These are phyloP conservation scores for Mycena pura DNA, from an alignment of 768 basidiomycete genomes.

Conservation along the genomic window DNA sequence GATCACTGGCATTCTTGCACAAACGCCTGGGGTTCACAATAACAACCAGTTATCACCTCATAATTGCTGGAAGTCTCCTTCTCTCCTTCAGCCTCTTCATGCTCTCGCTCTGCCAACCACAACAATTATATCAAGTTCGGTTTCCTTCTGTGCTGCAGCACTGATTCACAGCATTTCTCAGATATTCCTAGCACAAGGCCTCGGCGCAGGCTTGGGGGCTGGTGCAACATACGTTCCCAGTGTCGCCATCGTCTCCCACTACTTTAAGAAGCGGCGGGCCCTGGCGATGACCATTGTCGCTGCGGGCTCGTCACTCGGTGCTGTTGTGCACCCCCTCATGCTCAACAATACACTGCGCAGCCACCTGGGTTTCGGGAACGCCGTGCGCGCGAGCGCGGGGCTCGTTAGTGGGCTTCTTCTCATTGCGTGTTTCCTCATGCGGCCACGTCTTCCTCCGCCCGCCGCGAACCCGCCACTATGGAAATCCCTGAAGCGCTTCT, in stretches of 20 bases:
- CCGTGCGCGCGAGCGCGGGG: conserved; percentile 50
- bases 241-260: conserved; percentile 51
- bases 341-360: conserved; percentile 46
- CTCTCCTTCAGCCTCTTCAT: too few relatives aligned
- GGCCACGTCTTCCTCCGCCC: conserved; percentile 43
- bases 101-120: too few relatives aligned
- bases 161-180: too few relatives aligned
- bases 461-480: conserved; percentile 15
- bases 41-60: too few relatives aligned
- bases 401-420: conserved; percentile 46
- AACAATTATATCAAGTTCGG: too few relatives aligned
- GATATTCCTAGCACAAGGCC: conserved; percentile 52
- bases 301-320: conserved; percentile 53
- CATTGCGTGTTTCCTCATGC: conserved; percentile 47
- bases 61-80: too few relatives aligned
- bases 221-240: conserved; percentile 53
- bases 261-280: conserved; percentile 46
- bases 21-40: too few relatives aligned
- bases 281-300: conserved; percentile 55
- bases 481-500: conserved; percentile 18
- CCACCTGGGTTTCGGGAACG: conserved; percentile 51
- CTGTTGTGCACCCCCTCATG: conserved; percentile 54
- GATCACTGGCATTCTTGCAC: too few relatives aligned
- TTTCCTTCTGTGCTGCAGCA: too few relatives aligned
- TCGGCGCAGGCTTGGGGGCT: conserved; percentile 48